Conservation (phyloP, 192 early-diverging fungal species). For the Coemansia sp. region DNA sequence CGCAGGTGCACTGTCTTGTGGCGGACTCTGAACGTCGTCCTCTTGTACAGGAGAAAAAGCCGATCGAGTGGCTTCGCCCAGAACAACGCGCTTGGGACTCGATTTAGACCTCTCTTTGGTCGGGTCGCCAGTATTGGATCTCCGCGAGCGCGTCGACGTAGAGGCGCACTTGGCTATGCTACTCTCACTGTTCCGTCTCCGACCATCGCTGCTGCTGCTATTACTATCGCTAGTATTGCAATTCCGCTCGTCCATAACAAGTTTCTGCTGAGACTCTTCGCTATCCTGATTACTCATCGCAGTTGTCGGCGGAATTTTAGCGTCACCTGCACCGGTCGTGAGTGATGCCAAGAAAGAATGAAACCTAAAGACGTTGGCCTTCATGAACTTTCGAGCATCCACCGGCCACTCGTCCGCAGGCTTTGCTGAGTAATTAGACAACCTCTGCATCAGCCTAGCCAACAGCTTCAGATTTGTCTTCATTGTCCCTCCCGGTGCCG, state of each 20-base stretch:
- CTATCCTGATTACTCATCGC: neutral
- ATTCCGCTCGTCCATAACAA: constrained; percentile 5
- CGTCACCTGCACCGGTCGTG: constrained; percentile 14
- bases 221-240: constrained; percentile 8
- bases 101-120: neutral
- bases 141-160: neutral
- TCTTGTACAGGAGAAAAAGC: neutral
- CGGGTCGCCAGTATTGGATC: neutral
- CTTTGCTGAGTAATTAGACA: constrained; percentile 50
- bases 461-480: constrained; percentile 50
- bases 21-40: neutral
- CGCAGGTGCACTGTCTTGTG: neutral
- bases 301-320: neutral
- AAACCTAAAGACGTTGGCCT: constrained; percentile 30
- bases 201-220: constrained; percentile 18
- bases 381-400: constrained; percentile 44
- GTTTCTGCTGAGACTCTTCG: neutral
- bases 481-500: constrained; percentile 15
- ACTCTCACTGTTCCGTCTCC: constrained; percentile 5
- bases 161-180: neutral
- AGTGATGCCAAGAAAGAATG: constrained; percentile 38
- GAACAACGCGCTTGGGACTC: neutral
- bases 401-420: constrained; percentile 44
- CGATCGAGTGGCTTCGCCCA: neutral
- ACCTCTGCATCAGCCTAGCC: constrained; percentile 45